Conservation (phyloP, 768 basidiomycete species). For the Leucosporidium yakuticum region DNA sequence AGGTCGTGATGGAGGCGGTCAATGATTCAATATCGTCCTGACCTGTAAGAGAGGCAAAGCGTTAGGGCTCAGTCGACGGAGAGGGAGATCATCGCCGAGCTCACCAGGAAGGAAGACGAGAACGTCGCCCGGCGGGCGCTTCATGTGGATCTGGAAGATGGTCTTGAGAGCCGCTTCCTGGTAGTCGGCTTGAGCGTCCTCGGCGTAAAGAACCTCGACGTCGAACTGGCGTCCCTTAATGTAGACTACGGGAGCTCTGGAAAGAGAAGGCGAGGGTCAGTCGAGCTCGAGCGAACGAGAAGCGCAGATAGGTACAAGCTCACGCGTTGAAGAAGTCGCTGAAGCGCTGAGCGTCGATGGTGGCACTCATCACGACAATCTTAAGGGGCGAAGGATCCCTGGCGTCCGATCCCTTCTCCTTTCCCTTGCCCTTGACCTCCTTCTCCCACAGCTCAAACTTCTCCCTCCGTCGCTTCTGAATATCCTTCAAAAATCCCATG, state of each 20-base stretch:
- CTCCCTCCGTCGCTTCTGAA: constrained; percentile 61
- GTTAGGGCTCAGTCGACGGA: background rate
- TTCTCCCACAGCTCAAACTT: constrained; percentile 41
- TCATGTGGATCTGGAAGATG: constrained; percentile 86
- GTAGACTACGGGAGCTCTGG: constrained; percentile 78
- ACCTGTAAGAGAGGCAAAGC: constrained; percentile 48
- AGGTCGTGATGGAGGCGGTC: constrained; percentile 59
- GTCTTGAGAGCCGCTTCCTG: constrained; percentile 82
- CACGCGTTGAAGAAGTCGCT: constrained; percentile 78
- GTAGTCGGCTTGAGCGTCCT: constrained; percentile 70
- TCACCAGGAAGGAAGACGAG: constrained; percentile 79
- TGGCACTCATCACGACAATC: constrained; percentile 95
- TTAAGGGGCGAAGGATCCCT: constrained; percentile 63
- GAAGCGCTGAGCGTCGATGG: constrained; percentile 91
- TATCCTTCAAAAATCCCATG: constrained; percentile 80
- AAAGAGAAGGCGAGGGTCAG: constrained; percentile 3
- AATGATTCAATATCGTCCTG: constrained; percentile 95
- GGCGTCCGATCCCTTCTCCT: constrained; percentile 42
- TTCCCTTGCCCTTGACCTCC: constrained; percentile 52
- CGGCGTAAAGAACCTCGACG: constrained; percentile 75
- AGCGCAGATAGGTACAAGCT: constrained; percentile 39
- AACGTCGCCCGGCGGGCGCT: constrained; percentile 75
- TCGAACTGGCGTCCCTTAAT: constrained; percentile 89
- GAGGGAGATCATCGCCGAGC: background rate
- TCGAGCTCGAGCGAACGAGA: background rate